Evolutionary conservation across 2,329 filamentous ascomycete genomes (phyloP).

Genomic region (Clarireedia homoeocarpa): DNA sequence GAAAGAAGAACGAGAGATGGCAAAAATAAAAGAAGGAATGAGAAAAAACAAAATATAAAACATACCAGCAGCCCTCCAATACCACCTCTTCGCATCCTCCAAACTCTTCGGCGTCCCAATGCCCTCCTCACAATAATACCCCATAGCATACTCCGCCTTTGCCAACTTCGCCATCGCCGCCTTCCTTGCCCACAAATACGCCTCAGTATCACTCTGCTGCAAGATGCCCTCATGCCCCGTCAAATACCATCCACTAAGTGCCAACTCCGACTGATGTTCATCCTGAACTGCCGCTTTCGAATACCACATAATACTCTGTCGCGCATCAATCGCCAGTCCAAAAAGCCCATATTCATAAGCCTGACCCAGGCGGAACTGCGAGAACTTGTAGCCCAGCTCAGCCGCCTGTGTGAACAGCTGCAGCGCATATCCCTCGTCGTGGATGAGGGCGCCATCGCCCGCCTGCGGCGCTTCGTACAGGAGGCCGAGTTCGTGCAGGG

Average conservation of each 20-base stretch:
- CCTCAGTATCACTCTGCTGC: conserved; percentile 88
- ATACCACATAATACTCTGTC: conserved; percentile 89
- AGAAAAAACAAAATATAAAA: conserved; percentile 24
- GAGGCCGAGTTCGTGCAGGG: conserved; percentile 77
- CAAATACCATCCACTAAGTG: conserved; percentile 86
- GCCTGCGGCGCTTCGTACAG: conserved; percentile 46
- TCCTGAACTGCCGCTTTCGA: conserved; percentile 83
- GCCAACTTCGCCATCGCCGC: conserved; percentile 79
- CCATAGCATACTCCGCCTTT: conserved; percentile 97
- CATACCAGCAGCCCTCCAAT: conserved; percentile 93
- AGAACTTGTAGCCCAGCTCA: conserved; percentile 88
- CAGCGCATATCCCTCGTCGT: conserved; percentile 76
- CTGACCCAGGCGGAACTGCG: conserved; percentile 80
- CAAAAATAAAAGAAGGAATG: background rate
- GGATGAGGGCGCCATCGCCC: conserved; percentile 62
- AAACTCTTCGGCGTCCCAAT: conserved; percentile 81
- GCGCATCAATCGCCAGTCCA: conserved; percentile 73
- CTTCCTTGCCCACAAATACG: conserved; percentile 94
- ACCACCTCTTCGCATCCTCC: conserved; percentile 97
- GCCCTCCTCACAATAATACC: conserved; percentile 92
- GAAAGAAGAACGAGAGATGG: background rate
- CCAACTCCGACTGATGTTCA: conserved; percentile 86
- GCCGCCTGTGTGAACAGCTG: conserved; percentile 78
- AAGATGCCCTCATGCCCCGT: conserved; percentile 84
- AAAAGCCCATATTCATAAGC: conserved; percentile 85